Conservation (phyloP, 345 rosid genomes). For the Syzygium grande region DNA sequence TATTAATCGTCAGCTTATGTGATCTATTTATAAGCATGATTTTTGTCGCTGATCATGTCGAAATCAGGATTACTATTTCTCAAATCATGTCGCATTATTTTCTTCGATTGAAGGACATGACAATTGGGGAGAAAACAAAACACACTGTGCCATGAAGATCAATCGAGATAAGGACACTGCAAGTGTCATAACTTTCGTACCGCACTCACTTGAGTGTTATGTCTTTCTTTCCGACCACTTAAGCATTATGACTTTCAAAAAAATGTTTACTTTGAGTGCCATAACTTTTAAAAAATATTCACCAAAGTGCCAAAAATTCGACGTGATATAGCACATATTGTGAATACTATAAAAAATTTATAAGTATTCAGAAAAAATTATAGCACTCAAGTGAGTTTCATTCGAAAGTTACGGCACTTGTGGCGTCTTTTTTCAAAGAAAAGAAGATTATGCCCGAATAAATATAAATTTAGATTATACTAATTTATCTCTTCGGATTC, state of each 20-base stretch:
- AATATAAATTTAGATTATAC: not conserved
- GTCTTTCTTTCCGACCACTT: too few relatives aligned
- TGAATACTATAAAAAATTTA: not conserved
- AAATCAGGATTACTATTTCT: not conserved
- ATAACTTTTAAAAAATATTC: too few relatives aligned
- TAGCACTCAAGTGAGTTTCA: fast-evolving
- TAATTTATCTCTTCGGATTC: not conserved
- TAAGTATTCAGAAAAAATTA: fast-evolving
- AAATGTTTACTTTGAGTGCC: not conserved
- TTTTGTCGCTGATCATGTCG: not conserved
- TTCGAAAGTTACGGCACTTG: fast-evolving
- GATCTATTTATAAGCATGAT: not conserved
- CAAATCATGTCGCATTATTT: not conserved
- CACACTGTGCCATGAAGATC: fast-evolving
- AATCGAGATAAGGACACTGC: fast-evolving
- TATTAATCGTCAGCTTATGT: not conserved
- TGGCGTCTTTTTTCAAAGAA: not conserved
- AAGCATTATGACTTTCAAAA: too few relatives aligned
- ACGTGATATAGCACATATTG: too few relatives aligned
- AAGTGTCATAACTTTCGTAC: too few relatives aligned
- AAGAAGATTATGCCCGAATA: not conserved
- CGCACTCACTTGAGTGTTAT: fast-evolving
- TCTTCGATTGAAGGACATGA: not conserved
- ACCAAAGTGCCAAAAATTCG: not conserved
- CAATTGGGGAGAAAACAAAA: not conserved